A percentile compares a stretch with the other conserved stretches of the same genome.
Conservation (phyloP, 129 eudicot genomes). For the Lactuca saligna region DNA sequence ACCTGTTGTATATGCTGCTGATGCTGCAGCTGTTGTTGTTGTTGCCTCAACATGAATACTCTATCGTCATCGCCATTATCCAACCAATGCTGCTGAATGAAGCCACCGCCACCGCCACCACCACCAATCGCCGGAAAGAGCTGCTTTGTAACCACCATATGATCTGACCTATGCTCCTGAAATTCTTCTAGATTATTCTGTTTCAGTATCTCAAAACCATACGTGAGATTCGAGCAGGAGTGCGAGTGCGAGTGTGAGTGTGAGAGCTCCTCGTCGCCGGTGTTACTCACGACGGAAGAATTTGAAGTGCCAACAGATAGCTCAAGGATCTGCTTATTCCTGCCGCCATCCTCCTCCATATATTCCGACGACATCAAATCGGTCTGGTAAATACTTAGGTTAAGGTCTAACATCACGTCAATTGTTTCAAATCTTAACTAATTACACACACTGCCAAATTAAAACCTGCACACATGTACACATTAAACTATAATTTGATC, state of each 20-base stretch:
- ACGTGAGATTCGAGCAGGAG: conserved; percentile 14
- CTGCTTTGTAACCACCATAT: conserved; percentile 20
- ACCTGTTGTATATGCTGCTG: conserved; percentile 17
- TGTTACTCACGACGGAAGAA: conserved; percentile 47
- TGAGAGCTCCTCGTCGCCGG: conserved; percentile 40
- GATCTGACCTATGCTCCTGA: conserved; percentile 18
- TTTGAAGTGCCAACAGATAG: conserved; percentile 38
- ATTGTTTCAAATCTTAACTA: background rate
- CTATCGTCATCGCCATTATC: conserved; percentile 34
- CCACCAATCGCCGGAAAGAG: conserved; percentile 26
- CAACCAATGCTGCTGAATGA: conserved; percentile 25
- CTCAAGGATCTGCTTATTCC: conserved; percentile 17
- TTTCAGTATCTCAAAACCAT: conserved; percentile 40
- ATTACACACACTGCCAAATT: background rate
- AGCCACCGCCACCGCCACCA: conserved; percentile 28
- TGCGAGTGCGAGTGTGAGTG: conserved; percentile 23
- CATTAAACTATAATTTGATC: background rate
- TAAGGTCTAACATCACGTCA: conserved; percentile 62
- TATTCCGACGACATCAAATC: conserved; percentile 30
- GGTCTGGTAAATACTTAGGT: conserved; percentile 40
- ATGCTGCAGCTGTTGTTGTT: background rate
- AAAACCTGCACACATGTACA: conserved; percentile 5
- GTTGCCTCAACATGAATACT: conserved; percentile 24
- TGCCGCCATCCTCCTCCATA: conserved; percentile 28
- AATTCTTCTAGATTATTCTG: conserved; percentile 21